Conservation (phyloP, 192 early-diverging fungal species). For the Ambispora gerdemannii region DNA sequence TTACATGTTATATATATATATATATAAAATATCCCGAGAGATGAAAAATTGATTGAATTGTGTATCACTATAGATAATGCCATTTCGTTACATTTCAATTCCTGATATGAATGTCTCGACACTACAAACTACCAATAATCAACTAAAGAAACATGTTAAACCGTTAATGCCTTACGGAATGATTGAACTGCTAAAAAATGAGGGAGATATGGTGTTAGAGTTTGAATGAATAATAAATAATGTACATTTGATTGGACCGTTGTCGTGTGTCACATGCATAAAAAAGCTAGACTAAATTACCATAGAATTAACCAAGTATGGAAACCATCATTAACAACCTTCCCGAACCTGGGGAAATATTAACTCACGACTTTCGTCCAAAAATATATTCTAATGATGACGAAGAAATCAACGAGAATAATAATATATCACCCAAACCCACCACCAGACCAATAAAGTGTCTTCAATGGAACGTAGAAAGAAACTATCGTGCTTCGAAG, state of each 20-base stretch:
- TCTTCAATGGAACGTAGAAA: slow-evolving; percentile 82
- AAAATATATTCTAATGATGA: too few species aligned
- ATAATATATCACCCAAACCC: background rate
- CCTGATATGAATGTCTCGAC: slow-evolving; percentile 29
- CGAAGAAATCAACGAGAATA: too few species aligned
- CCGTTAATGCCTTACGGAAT: slow-evolving; percentile 71
- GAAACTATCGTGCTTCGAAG: slow-evolving; percentile 66
- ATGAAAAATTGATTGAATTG: background rate
- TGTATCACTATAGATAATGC: slow-evolving; percentile 52
- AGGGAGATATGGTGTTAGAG: slow-evolving; percentile 61
- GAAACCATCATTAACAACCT: slow-evolving; percentile 24
- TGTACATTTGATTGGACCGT: background rate
- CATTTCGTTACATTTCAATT: slow-evolving; percentile 71
- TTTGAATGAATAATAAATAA: slow-evolving; percentile 13
- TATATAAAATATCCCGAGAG: too few species aligned
- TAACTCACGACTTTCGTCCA: slow-evolving; percentile 47
- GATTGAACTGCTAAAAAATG: slow-evolving; percentile 66
- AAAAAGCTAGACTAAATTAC: too few species aligned
- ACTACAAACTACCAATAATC: slow-evolving; percentile 34
- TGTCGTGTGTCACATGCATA: background rate
- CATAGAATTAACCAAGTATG: background rate
- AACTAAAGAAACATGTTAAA: slow-evolving; percentile 32
- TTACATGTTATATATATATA: background rate
- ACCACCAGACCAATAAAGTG: slow-evolving; percentile 43
- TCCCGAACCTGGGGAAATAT: slow-evolving; percentile 44